Evolutionary conservation across 2,329 filamentous ascomycete species (phyloP).

Genomic region (Fusarium marasasianum): DNA sequence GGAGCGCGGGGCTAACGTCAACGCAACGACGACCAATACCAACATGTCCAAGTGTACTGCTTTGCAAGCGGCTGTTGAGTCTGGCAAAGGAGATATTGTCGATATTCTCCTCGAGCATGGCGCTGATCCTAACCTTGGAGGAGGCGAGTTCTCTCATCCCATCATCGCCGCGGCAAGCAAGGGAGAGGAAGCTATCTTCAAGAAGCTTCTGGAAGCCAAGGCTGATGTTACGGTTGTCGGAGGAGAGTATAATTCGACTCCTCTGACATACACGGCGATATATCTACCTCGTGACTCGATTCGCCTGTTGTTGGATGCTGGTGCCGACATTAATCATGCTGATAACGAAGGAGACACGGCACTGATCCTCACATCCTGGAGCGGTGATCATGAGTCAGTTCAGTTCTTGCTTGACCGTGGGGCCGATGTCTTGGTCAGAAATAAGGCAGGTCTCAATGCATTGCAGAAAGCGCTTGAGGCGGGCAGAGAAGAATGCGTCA

Average conservation of each 20-base stretch:
- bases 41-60: conserved; percentile 49
- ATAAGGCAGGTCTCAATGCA: conserved; percentile 4
- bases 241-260: conserved; percentile 46
- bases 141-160: conserved; percentile 47
- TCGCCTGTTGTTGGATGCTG: conserved; percentile 46
- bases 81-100: conserved; percentile 49
- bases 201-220: conserved; percentile 47
- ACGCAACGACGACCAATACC: conserved; percentile 42
- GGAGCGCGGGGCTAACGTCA: conserved; percentile 47
- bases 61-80: conserved; percentile 52
- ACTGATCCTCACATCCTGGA: conserved; percentile 49
- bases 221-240: conserved; percentile 50
- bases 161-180: conserved; percentile 50
- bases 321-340: conserved; percentile 50
- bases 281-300: conserved; percentile 47
- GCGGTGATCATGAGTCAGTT: conserved; percentile 40
- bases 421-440: conserved; percentile 11
- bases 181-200: conserved; percentile 49
- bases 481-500: conserved; percentile 39
- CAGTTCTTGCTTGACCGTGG: conserved; percentile 20
- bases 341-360: conserved; percentile 51
- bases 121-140: conserved; percentile 51
- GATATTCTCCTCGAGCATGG: conserved; percentile 48
- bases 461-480: background rate
- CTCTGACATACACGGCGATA: conserved; percentile 50